phyloP scores from a whole-genome alignment of 805 yeast genomes.

The Candida rishiriensis region DNA sequence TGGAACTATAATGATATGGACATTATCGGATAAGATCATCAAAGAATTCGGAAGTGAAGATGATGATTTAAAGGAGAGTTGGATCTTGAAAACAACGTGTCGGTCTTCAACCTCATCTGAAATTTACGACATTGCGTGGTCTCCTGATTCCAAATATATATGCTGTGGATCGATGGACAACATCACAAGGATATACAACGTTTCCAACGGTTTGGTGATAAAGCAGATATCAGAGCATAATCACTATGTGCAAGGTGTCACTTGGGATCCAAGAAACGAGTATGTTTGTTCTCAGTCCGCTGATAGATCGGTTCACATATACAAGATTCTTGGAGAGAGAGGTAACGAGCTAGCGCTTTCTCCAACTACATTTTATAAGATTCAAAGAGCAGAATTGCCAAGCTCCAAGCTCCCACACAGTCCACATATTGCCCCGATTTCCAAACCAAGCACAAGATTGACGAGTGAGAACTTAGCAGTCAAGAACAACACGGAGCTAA shows the following conservation, averaged over 20 bases:
- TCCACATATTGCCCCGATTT: not conserved
- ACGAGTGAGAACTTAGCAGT: conserved; percentile 19
- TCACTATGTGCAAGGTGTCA: conserved; percentile 93
- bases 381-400: conserved; percentile 58
- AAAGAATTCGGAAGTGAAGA: conserved; percentile 58
- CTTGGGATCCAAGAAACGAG: conserved; percentile 88
- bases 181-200: conserved; percentile 63
- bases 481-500: conserved; percentile 10
- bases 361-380: conserved; percentile 42
- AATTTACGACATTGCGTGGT: conserved; percentile 90
- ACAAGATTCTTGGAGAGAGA: conserved; percentile 34
- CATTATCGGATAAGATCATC: conserved; percentile 45
- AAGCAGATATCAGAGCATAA: conserved; percentile 65
- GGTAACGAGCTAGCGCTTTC: conserved; percentile 29
- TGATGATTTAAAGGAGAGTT: conserved; percentile 63
- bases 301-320: conserved; percentile 77
- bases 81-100: conserved; percentile 61
- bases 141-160: conserved; percentile 72
- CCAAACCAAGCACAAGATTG: conserved; percentile 9
- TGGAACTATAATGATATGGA: conserved; percentile 85
- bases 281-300: conserved; percentile 85
- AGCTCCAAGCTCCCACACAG: conserved; percentile 11
- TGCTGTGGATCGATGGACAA: conserved; percentile 94
- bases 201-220: conserved; percentile 51
- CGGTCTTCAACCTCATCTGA: conserved; percentile 55